phyloP scores from a whole-genome alignment of 495 filamentous ascomycete genomes.

The Neurospora africana region DNA sequence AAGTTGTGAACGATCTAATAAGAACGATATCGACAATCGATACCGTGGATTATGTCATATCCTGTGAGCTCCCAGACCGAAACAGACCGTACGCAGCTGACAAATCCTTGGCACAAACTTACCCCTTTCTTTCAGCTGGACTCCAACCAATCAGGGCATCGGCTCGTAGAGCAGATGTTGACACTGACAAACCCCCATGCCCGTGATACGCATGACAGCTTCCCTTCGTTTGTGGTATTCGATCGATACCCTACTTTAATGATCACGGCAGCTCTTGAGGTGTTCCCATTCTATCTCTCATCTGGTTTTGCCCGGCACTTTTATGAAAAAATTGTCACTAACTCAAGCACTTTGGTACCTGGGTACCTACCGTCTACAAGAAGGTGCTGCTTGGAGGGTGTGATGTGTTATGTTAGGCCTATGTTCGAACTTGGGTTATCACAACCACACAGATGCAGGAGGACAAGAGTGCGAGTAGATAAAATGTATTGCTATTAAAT shows the following conservation, averaged over 20 bases:
- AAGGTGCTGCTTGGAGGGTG: background rate
- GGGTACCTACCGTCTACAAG: background rate
- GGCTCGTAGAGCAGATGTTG: background rate
- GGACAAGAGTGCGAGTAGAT: background rate
- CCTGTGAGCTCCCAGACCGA: background rate
- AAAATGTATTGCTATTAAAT: background rate
- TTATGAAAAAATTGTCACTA: no score
- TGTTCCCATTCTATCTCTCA: background rate
- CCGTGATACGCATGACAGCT: background rate
- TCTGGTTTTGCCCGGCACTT: background rate
- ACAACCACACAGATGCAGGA: background rate
- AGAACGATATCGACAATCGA: background rate
- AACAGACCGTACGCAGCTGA: background rate
- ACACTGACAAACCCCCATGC: background rate
- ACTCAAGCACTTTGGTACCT: no score
- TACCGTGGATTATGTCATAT: background rate
- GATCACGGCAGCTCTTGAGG: background rate
- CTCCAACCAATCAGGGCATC: background rate
- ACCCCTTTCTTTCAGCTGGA: background rate
- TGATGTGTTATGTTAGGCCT: background rate
- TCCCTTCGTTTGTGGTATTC: background rate
- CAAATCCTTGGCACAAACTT: background rate
- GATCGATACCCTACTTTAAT: no score
- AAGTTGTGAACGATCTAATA: background rate
- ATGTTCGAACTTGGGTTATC: background rate